phyloP scores from a whole-genome alignment of 441 rosid species.

The Erodium moschatum region DNA sequence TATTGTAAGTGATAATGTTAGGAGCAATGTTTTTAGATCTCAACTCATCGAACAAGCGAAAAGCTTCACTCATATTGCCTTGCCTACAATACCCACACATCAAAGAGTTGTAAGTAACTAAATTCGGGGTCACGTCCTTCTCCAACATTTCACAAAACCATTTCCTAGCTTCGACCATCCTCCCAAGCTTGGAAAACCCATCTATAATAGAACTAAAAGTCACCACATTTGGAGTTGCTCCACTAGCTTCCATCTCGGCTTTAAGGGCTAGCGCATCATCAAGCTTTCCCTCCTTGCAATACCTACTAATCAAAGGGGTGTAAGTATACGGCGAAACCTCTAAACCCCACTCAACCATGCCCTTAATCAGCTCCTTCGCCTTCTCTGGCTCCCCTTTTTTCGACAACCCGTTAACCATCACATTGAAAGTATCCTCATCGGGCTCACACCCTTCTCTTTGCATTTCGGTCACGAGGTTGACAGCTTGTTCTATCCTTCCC shows the following conservation, averaged over 20 bases:
- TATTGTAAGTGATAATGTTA: constrained; percentile 48
- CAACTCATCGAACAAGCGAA: constrained; percentile 50
- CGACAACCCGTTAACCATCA: constrained; percentile 48
- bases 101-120: constrained; percentile 56
- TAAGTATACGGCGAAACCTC: constrained; percentile 40
- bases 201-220: constrained; percentile 43
- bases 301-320: constrained; percentile 52
- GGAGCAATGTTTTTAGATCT: constrained; percentile 35
- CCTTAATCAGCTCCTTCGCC: constrained; percentile 41
- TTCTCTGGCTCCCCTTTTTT: constrained; percentile 40
- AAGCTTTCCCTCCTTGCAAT: constrained; percentile 42
- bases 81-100: constrained; percentile 50
- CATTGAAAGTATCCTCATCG: constrained; percentile 48
- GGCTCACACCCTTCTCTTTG: constrained; percentile 32
- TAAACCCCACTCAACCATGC: constrained; percentile 46
- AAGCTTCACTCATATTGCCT: constrained; percentile 47
- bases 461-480: constrained; percentile 44
- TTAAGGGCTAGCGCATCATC: constrained; percentile 38
- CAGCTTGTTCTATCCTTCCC: constrained; percentile 40
- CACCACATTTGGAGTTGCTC: constrained; percentile 32
- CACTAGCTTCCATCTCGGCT: constrained; percentile 42
- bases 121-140: constrained; percentile 38
- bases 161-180: constrained; percentile 43
- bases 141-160: constrained; percentile 37
- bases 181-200: constrained; percentile 43